phyloP scores from a whole-genome alignment of 768 basidiomycete species.

The Pleurotus djamor region DNA sequence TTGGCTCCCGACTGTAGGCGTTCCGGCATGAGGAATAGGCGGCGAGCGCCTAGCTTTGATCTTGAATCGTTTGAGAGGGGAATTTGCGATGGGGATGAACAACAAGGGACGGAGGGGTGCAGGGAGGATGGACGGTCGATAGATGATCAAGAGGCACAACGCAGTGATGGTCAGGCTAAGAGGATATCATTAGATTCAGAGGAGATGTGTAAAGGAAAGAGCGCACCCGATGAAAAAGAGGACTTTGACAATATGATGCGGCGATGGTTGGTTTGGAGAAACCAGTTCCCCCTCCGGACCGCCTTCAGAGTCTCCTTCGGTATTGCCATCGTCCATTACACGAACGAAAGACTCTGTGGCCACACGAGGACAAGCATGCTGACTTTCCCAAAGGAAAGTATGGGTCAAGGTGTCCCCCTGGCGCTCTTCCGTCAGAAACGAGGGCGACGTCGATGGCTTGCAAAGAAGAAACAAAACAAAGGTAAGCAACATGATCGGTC shows the following conservation, averaged over 20 bases:
- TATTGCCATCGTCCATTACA: not conserved
- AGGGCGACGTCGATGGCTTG: not conserved
- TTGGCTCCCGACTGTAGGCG: not conserved
- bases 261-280: not conserved
- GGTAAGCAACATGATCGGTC: not conserved
- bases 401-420: not conserved
- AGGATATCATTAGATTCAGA: not conserved
- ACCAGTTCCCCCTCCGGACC: not conserved
- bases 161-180: not conserved
- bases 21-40: not conserved
- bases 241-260: not conserved
- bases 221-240: constrained; percentile 2
- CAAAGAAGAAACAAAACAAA: not conserved
- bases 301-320: not conserved
- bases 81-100: not conserved
- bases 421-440: constrained; percentile 1
- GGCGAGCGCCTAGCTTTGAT: not conserved
- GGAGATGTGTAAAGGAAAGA: no score
- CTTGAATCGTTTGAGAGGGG: not conserved
- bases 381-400: constrained; percentile 1
- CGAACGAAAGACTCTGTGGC: not conserved
- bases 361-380: not conserved
- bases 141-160: not conserved
- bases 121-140: not conserved
- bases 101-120: not conserved